phyloP scores from a whole-genome alignment of 2,329 filamentous ascomycete species.

The Clonostachys byssicola region DNA sequence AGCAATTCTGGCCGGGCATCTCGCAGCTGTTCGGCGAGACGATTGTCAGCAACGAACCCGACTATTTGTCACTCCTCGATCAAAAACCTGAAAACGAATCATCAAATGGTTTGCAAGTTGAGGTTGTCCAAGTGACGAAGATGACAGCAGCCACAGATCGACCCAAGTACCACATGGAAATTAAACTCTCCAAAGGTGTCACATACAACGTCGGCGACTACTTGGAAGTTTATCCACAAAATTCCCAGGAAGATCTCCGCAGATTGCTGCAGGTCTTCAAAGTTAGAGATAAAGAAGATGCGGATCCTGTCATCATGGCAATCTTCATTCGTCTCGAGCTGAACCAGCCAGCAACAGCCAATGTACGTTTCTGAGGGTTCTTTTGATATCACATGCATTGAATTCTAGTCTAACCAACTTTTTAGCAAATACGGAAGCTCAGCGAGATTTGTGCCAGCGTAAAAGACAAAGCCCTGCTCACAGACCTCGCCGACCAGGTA shows the following conservation, averaged over 20 bases:
- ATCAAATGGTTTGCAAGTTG: no score
- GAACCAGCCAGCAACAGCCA: not conserved
- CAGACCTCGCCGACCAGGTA: not conserved
- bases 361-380: not conserved
- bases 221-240: not conserved
- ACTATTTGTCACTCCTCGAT: no score
- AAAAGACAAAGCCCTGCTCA: not conserved
- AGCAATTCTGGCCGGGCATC: conserved; percentile 27
- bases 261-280: not conserved
- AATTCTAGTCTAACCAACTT: no score
- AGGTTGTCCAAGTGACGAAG: no score
- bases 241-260: not conserved
- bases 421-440: not conserved
- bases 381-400: no score
- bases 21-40: no score
- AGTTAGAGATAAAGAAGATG: not conserved
- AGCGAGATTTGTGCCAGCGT: not conserved
- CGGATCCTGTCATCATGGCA: not conserved
- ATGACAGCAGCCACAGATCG: no score
- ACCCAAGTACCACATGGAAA: no score
- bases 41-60: no score
- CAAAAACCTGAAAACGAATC: no score
- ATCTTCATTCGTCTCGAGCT: not conserved
- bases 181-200: no score
- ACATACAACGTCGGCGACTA: conserved; percentile 1